Percentiles rank a stretch among this genome's conserved stretches.
phyloP scores from a whole-genome alignment of 345 rosid species.

The Jatropha curcas region DNA sequence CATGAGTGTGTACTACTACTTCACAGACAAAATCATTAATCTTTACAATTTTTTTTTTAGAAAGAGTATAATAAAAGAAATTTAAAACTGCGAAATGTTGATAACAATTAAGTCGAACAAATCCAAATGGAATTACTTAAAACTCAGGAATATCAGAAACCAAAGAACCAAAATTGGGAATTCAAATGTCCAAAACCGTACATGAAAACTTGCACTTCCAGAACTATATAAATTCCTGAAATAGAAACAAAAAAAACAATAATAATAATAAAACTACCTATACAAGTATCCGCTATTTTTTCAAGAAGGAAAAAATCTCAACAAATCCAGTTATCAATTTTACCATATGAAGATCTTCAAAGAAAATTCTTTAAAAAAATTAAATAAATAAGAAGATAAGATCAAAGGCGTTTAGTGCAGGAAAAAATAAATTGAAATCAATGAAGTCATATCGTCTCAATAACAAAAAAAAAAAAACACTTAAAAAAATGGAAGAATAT shows the following conservation, averaged over 20 bases:
- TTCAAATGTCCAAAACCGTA: constrained; percentile 20
- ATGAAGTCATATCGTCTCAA: constrained; percentile 21
- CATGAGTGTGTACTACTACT: constrained; percentile 33
- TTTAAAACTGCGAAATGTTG: constrained; percentile 6
- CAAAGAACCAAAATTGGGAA: constrained; percentile 25
- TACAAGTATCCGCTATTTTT: neutral
- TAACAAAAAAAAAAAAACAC: neutral
- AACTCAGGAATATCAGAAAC: constrained; percentile 10
- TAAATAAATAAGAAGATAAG: neutral
- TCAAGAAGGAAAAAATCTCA: neutral
- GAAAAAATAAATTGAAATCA: neutral
- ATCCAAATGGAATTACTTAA: constrained; percentile 5
- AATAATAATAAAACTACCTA: neutral
- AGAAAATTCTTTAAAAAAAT: neutral
- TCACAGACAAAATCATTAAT: constrained; percentile 26
- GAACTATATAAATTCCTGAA: constrained; percentile 21
- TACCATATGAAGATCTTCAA: neutral
- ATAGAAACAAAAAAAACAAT: neutral
- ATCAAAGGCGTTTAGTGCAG: neutral
- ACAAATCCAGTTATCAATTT: constrained; percentile 5
- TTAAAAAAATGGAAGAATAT: too few relatives aligned
- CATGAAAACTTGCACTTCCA: constrained; percentile 16
- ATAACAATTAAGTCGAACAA: neutral
- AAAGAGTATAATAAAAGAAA: neutral
- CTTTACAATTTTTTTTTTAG: neutral